Percentiles rank a stretch among this genome's conserved stretches.
Conservation (phyloP, 495 filamentous ascomycete species). For the Cercophora newfieldiana region DNA sequence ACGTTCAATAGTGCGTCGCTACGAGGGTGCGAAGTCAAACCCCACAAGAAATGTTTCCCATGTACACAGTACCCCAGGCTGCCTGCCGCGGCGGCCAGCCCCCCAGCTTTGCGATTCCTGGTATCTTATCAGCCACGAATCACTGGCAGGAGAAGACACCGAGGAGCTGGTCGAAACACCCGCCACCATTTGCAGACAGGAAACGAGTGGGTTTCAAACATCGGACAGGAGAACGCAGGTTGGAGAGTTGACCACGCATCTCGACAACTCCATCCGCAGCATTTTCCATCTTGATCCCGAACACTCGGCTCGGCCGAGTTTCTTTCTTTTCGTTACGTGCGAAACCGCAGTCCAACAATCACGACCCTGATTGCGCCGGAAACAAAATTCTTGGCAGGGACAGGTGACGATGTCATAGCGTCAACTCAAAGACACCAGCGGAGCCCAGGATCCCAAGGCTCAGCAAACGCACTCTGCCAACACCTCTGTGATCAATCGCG, state of each 20-base stretch:
- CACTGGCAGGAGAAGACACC: not conserved
- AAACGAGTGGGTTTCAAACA: not conserved
- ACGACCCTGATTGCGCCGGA: not conserved
- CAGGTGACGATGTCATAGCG: conserved; percentile 23
- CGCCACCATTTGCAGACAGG: not conserved
- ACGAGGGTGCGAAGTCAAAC: no score
- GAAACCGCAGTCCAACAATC: not conserved
- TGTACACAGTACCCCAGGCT: not conserved
- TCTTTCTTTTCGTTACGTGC: not conserved
- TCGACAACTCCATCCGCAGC: not conserved
- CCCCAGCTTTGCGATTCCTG: no score
- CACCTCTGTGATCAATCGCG: not conserved
- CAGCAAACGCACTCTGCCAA: not conserved
- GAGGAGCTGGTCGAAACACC: not conserved
- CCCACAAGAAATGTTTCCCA: not conserved
- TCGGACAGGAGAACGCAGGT: not conserved
- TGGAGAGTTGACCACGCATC: no score
- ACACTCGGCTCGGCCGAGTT: not conserved
- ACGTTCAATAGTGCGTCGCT: no score
- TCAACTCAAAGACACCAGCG: conserved; percentile 1
- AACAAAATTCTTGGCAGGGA: not conserved
- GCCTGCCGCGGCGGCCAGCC: not conserved
- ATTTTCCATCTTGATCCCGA: not conserved
- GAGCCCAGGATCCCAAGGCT: not conserved
- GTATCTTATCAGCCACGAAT: not conserved